Evolutionary conservation across 2,329 filamentous ascomycete genomes (phyloP).

Genomic region (Myriosclerotinia duriaeana): DNA sequence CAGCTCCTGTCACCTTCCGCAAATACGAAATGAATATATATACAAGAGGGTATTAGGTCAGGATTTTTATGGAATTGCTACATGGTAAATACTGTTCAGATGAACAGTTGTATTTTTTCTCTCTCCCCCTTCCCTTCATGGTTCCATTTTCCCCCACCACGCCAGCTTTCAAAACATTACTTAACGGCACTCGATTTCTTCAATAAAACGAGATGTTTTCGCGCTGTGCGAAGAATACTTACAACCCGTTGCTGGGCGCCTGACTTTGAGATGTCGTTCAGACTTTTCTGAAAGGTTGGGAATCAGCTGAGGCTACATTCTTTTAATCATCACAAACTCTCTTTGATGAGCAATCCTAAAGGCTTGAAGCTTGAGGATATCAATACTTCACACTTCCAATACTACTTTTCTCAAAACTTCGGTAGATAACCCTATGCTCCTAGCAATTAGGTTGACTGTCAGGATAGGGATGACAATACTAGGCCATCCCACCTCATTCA

Average conservation of each 20-base stretch:
- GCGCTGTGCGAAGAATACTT: slow-evolving; percentile 65
- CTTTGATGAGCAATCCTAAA: neutral
- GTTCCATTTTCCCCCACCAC: slow-evolving; percentile 2
- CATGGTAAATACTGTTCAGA: neutral
- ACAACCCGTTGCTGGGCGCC: slow-evolving; percentile 70
- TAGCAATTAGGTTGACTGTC: too few species aligned
- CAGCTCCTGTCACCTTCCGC: neutral
- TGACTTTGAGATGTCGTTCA: slow-evolving; percentile 64
- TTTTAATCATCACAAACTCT: neutral
- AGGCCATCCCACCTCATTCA: neutral
- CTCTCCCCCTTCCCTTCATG: neutral
- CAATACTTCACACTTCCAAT: neutral
- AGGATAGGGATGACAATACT: neutral
- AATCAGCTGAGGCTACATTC: slow-evolving; percentile 71
- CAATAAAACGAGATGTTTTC: slow-evolving; percentile 59
- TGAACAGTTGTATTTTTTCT: neutral
- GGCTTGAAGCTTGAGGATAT: neutral
- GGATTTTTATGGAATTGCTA: neutral
- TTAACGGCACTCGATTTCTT: slow-evolving; percentile 26
- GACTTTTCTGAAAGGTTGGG: slow-evolving; percentile 63
- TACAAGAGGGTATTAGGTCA: neutral
- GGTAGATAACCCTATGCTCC: rapidly evolving
- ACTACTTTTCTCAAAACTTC: too few species aligned
- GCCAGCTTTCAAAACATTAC: slow-evolving; percentile 29
- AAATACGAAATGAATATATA: slow-evolving; percentile 5